Conservation (phyloP, 352 stramenopile species). For the Elongisporangium undulatum region DNA sequence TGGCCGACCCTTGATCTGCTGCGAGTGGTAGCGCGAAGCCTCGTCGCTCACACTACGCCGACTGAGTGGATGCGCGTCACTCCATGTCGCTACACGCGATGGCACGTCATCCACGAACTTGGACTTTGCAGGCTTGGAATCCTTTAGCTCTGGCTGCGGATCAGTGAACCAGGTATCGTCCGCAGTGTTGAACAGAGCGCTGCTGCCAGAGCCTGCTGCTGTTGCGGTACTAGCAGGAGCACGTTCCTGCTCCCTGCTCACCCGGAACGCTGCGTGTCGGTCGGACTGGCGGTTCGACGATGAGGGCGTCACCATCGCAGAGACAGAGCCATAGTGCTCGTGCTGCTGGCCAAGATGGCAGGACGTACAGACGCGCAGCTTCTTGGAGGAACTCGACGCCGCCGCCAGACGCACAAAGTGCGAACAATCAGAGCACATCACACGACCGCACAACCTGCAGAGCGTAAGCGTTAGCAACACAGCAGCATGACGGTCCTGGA, state of each 20-base stretch:
- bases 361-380: constrained; percentile 56
- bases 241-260: constrained; percentile 7
- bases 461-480: constrained; percentile 1
- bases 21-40: neutral
- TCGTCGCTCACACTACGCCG: neutral
- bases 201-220: constrained; percentile 6
- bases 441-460: constrained; percentile 45
- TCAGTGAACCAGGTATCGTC: constrained; percentile 70
- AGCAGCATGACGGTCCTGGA: neutral
- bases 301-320: constrained; percentile 1
- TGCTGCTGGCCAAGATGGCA: constrained; percentile 29
- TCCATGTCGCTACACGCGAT: neutral
- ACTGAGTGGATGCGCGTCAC: neutral
- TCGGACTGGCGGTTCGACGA: constrained; percentile 2
- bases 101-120: neutral
- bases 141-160: constrained; percentile 2
- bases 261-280: neutral
- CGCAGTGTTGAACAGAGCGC: constrained; percentile 36
- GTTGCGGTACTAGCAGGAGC: constrained; percentile 13
- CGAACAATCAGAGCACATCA: constrained; percentile 79
- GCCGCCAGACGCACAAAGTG: constrained; percentile 56
- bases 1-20: neutral
- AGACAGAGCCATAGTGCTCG: constrained; percentile 3
- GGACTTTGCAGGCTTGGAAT: neutral
- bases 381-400: constrained; percentile 30